Evolutionary conservation across 805 yeast genomes (phyloP), one percentile per base, ranked within the genome.

Genomic region (Komagataella kurtzmanii): DNA sequence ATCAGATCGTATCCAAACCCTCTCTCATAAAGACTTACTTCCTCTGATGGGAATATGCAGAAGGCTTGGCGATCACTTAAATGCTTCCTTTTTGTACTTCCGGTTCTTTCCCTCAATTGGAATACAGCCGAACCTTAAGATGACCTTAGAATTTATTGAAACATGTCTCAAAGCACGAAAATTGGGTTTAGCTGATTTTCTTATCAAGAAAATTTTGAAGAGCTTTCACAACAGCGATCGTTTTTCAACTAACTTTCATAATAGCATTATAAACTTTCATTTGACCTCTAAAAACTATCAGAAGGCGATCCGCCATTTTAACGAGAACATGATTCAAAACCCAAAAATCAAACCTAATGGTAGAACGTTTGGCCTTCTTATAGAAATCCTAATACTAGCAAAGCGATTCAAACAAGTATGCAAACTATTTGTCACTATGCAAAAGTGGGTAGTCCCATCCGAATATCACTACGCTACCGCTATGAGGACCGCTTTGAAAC

Each of bases 1-100:
- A 8, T 59, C 66, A 8, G 61, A 63, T 30, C 68, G 65, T 51
- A 52, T 68, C 3, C 40, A 30, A 8, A 14, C 53, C 24, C 52
- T 61, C 8, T 36, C 52, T 1, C 53, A 54, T 40, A 36, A 23
- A 0, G 50, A 55, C 6, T 56, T 63, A n/a, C 36, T 50, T 18
- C 58, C 61, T 6, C 45, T 64, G 17, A 47, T 64, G 43, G 48
- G 51, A 3, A 53, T 55, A 10, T 52, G 63, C 43, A 53, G 64
- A 1, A 10, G 8, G 8, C 30, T 58, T 12, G 67, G 56, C 46
- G 66, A 58, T 59, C 19, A 44, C 14, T 30, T 30, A 14, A 30
- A 30, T 14, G 40, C 40, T 30, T 30, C 40, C 14, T 30, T 30
- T 30, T 14, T 30, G 40, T 30, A 30, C 14, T 30, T 30, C 14